Percentiles rank a stretch among this genome's conserved stretches.
These are phyloP conservation scores for Umbelopsis isabellina DNA, from an alignment of 192 early-diverging fungal genomes.

Conservation along the genomic window DNA sequence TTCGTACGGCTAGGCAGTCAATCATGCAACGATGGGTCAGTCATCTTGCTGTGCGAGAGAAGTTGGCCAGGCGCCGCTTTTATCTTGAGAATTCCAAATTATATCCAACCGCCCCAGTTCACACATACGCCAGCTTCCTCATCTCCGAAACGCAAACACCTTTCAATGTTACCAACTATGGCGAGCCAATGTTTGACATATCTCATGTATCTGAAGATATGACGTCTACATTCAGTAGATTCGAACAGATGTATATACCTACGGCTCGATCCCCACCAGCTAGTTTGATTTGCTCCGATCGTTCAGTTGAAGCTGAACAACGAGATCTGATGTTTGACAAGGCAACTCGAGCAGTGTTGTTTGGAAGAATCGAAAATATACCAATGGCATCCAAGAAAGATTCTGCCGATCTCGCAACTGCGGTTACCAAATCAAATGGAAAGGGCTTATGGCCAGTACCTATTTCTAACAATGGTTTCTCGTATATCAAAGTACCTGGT, in stretches of 20 bases:
- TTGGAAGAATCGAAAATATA: conserved; percentile 42
- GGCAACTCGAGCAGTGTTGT: conserved; percentile 39
- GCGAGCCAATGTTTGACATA: conserved; percentile 28
- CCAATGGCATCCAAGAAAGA: conserved; percentile 26
- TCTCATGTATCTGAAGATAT: conserved; percentile 36
- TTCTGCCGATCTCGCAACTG: background rate
- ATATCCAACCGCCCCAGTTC: conserved; percentile 35
- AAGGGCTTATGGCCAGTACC: conserved; percentile 50
- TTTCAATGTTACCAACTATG: conserved; percentile 29
- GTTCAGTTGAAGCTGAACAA: conserved; percentile 60
- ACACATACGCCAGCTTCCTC: conserved; percentile 49
- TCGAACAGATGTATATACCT: conserved; percentile 42
- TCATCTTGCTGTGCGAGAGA: conserved; percentile 39
- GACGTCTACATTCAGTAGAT: conserved; percentile 9
- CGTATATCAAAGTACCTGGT: conserved; percentile 71
- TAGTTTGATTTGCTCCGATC: conserved; percentile 64
- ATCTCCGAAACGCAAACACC: conserved; percentile 37
- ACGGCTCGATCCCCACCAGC: conserved; percentile 64
- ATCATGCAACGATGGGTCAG: conserved; percentile 46
- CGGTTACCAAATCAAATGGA: conserved; percentile 28
- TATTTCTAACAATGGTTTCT: conserved; percentile 52
- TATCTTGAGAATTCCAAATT: conserved; percentile 18
- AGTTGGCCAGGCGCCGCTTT: conserved; percentile 38
- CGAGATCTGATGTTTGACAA: conserved; percentile 50
- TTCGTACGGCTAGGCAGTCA: conserved; percentile 41